Base-by-base conservation (phyloP, 2,329 filamentous ascomycete genomes). In the Clarireedia monteithiana region DNA sequence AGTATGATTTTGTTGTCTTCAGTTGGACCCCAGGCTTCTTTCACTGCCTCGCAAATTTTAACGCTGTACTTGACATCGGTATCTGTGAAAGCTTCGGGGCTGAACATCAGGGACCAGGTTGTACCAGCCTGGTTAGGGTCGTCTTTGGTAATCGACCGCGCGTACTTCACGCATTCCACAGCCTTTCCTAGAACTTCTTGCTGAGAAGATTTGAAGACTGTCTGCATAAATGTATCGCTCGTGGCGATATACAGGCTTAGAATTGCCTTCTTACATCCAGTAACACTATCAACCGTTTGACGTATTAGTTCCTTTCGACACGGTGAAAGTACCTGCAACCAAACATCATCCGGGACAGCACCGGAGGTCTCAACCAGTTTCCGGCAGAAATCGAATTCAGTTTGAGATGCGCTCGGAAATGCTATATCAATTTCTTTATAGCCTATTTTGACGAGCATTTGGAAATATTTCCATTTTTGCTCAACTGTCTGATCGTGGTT, bases 351-450 rank as follows among this genome's bases (percentile, higher is more conserved):
- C 53, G 91, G 91, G 6, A 91, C 82, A 14, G 84, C 80, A 42
- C 89, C 89, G 10, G 89, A 88, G 1, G 90, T 95, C 66, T 95
- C 86, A 62, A 96, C 83, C 63, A 97, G 77, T 67, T 86, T 84
- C 63, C 90, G 81, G 42, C 91, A 96, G 69, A 97, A 97, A 76
- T 96, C 89, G 76, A 91, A 97, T 75, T 97, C 92, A 67, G 88
- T 96, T 70, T 95, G 87, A 39, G 91, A 96, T 14, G 92, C 91
- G 0, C 91, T 95, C 49, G 92, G 92, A 74, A 96, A 97, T 5
- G 91, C 94, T 20, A 96, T 87, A 71, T 97, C 92, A 63, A 97
- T 96, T 74, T 97, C 92, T 75, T 96, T 97, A 80, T 95, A 97
- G 65, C 94, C 92, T 50, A 96, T 80, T 59, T 92, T 84, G 67